These are phyloP conservation scores for Pseudogymnoascus sp. DNA, from an alignment of 2,329 filamentous ascomycete genomes.

Conservation along the genomic window DNA sequence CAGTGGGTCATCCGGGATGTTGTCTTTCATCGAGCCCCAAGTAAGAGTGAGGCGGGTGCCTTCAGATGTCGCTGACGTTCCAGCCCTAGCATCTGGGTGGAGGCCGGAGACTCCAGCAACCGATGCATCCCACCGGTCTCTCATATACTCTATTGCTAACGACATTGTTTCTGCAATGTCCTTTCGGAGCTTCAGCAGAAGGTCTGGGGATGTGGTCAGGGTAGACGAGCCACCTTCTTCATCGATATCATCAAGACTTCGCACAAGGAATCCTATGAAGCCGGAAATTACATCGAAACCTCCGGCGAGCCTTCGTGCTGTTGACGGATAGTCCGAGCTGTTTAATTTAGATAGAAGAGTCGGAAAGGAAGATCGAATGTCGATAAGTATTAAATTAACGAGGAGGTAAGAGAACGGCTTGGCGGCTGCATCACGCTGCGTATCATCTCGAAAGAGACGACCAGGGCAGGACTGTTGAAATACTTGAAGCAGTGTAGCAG, in stretches of 20 bases:
- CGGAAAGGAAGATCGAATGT: conserved; percentile 57
- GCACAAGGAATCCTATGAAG: conserved; percentile 52
- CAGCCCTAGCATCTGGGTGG: conserved; percentile 47
- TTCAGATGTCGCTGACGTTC: conserved; percentile 36
- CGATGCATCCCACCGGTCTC: conserved; percentile 63
- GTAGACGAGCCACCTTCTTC: conserved; percentile 33
- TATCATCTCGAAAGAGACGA: conserved; percentile 46
- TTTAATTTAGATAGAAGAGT: conserved; percentile 53
- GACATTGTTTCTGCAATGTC: conserved; percentile 57
- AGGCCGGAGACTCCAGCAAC: conserved; percentile 55
- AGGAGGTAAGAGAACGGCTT: conserved; percentile 57
- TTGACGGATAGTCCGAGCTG: conserved; percentile 42
- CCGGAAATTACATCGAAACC: conserved; percentile 55
- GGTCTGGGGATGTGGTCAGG: conserved; percentile 48
- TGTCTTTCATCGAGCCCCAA: conserved; percentile 49
- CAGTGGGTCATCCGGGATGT: conserved; percentile 47
- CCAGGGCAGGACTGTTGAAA: conserved; percentile 42
- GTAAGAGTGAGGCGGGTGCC: conserved; percentile 43
- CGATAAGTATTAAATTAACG: conserved; percentile 58
- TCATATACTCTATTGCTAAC: conserved; percentile 56
- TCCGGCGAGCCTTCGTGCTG: conserved; percentile 49
- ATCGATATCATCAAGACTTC: conserved; percentile 48
- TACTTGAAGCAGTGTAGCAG: conserved; percentile 48
- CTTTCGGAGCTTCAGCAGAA: conserved; percentile 53
- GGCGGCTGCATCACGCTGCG: conserved; percentile 23